Base-by-base conservation (phyloP, 768 basidiomycete genomes). In the Kwoniella dendrophila region DNA sequence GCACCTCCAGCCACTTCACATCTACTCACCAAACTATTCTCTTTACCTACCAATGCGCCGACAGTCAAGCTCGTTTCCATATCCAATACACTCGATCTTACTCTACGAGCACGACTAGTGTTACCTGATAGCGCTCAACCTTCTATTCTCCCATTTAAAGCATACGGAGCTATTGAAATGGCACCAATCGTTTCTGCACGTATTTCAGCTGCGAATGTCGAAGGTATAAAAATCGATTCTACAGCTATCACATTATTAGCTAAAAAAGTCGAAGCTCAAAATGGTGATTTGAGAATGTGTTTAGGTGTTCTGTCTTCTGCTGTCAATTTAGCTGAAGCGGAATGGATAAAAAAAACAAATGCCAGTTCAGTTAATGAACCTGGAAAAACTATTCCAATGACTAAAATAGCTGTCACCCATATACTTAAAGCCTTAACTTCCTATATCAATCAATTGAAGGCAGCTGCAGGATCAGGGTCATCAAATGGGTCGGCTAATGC, bases 71-170 rank as follows among this genome's bases (percentile, higher is more conserved):
- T 80, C 43, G 64, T 80, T 50, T 67, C 77, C 59, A 80, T 80
- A 61, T 77, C 79, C 59, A 80, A 80, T 67, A 78, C 79, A 2
- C 75, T 80, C 59, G 79, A 80, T 60, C 69, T 80, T 4, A 78
- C 79, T 22, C 64, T 74, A 32, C 78, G 79, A 22, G 72, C 73
- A 16, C 66, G 69, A 12, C 66, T 79, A 1, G 64, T 74, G 38
- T 72, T 79, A 2, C 67, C 73, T 18, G 56, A 71, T 33, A 67
- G 66, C 45, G 52, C 67, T 8, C 65, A 68, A 22, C 79, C 79
- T 18, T 41, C 50, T 12, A 71, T 78, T 26, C 69, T 80, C 18
- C 69, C 75, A 0, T 80, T 80, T 69, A 72, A 69, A 24, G 78
- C 79, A 0, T 80, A 80, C 47, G 72, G 62, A 22, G 68, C 71